Evolutionary conservation across 1,139 yeast species (phyloP).

Genomic region (Blastobotrys capitulatus): DNA sequence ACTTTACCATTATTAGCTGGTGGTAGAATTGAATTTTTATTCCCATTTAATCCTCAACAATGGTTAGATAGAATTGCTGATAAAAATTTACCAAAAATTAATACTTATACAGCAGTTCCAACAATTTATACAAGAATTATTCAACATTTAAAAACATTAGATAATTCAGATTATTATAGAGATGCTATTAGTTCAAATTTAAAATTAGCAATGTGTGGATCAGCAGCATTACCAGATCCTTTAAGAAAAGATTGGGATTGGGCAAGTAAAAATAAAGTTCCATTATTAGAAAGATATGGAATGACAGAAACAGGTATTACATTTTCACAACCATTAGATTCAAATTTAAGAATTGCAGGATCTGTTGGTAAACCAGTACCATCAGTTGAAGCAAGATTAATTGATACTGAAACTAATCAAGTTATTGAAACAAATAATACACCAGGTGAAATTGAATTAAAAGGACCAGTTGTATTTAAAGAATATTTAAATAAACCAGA

Average conservation of each 20-base stretch:
- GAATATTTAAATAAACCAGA: conserved; percentile 33
- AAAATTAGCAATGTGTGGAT: conserved; percentile 35
- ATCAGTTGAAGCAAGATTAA: conserved; percentile 30
- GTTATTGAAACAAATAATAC: conserved; percentile 21
- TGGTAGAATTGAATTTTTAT: conserved; percentile 33
- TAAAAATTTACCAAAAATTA: conserved; percentile 27
- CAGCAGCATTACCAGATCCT: conserved; percentile 36
- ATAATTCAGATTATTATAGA: conserved; percentile 13
- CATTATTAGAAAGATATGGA: conserved; percentile 62
- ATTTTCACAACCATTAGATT: conserved; percentile 32
- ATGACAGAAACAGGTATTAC: conserved; percentile 47
- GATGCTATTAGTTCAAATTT: conserved; percentile 17
- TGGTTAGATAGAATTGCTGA: conserved; percentile 26
- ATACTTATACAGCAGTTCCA: conserved; percentile 38
- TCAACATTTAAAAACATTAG: conserved; percentile 21
- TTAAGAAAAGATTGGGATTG: conserved; percentile 32
- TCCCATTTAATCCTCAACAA: conserved; percentile 31
- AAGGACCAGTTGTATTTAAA: conserved; percentile 33
- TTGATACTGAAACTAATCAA: conserved; percentile 25
- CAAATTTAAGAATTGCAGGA: conserved; percentile 26
- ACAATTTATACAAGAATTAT: conserved; percentile 33
- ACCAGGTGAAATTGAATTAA: conserved; percentile 32
- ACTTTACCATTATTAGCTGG: conserved; percentile 34
- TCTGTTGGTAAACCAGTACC: conserved; percentile 36
- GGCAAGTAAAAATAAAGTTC: conserved; percentile 29